These are phyloP conservation scores for Lachnellula willkommii DNA, from an alignment of 2,329 filamentous ascomycete species.

Conservation along the genomic window DNA sequence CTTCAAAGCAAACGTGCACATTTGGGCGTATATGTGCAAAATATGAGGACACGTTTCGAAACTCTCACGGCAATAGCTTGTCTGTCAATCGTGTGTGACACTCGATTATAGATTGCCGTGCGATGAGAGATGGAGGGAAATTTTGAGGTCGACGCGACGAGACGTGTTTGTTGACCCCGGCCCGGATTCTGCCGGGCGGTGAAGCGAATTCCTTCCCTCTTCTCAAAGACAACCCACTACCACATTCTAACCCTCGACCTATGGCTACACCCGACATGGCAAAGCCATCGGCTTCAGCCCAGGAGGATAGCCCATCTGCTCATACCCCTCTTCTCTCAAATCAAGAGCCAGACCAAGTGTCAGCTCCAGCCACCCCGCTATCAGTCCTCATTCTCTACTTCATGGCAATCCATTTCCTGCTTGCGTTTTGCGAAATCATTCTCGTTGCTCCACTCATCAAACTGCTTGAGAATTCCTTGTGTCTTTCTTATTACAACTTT, in stretches of 20 bases:
- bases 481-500: slow-evolving; percentile 24
- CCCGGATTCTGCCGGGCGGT: neutral
- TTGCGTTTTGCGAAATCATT: slow-evolving; percentile 29
- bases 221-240: neutral
- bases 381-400: slow-evolving; percentile 22
- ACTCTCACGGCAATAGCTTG: no score
- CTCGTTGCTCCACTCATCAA: slow-evolving; percentile 27
- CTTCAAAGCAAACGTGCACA: no score
- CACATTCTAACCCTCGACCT: neutral
- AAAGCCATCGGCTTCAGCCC: neutral
- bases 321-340: neutral
- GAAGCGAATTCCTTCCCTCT: neutral
- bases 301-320: neutral
- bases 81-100: no score
- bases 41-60: no score
- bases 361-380: neutral
- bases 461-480: slow-evolving; percentile 29
- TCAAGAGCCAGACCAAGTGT: neutral
- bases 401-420: slow-evolving; percentile 30
- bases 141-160: neutral
- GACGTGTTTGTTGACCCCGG: neutral
- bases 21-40: no score
- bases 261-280: neutral
- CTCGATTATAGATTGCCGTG: neutral
- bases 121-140: neutral